These are phyloP conservation scores for Vanrija humicola DNA, from an alignment of 1,284 basidiomycete species.

Conservation along the genomic window DNA sequence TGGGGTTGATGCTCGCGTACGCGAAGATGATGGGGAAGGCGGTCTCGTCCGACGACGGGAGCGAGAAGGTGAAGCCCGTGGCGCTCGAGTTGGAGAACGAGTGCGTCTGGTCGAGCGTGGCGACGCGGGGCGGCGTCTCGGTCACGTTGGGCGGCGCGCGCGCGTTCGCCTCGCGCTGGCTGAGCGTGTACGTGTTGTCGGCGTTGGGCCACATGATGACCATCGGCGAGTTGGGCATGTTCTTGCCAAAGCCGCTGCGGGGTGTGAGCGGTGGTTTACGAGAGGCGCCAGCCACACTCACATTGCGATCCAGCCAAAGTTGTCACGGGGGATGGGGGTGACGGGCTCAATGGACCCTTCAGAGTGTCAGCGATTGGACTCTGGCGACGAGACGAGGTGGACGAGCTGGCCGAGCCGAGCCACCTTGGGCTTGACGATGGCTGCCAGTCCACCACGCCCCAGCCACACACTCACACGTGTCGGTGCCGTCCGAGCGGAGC, in stretches of 20 bases:
- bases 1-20: neutral
- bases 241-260: slow-evolving; percentile 4
- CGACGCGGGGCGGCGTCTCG: slow-evolving; percentile 51
- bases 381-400: neutral
- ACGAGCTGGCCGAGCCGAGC: too few relatives aligned
- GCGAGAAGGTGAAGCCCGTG: neutral
- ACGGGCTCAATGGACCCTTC: neutral
- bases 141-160: slow-evolving; percentile 51
- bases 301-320: slow-evolving; percentile 13
- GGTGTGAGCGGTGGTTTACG: too few relatives aligned
- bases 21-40: slow-evolving; percentile 5
- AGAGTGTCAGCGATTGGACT: too few relatives aligned
- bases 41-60: neutral
- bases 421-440: too few relatives aligned
- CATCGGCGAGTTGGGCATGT: slow-evolving; percentile 53
- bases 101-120: slow-evolving; percentile 34
- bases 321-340: neutral
- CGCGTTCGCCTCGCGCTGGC: slow-evolving; percentile 55
- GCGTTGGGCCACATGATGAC: slow-evolving; percentile 63
- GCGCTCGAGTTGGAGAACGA: neutral
- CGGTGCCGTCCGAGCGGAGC: too few relatives aligned
- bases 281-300: too few relatives aligned
- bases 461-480: too few relatives aligned
- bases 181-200: slow-evolving; percentile 57
- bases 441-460: too few relatives aligned